A percentile compares a stretch with the other conserved stretches of the same genome.
These are phyloP conservation scores for Amanita subjunquillea DNA, from an alignment of 768 basidiomycete genomes.

Conservation along the genomic window DNA sequence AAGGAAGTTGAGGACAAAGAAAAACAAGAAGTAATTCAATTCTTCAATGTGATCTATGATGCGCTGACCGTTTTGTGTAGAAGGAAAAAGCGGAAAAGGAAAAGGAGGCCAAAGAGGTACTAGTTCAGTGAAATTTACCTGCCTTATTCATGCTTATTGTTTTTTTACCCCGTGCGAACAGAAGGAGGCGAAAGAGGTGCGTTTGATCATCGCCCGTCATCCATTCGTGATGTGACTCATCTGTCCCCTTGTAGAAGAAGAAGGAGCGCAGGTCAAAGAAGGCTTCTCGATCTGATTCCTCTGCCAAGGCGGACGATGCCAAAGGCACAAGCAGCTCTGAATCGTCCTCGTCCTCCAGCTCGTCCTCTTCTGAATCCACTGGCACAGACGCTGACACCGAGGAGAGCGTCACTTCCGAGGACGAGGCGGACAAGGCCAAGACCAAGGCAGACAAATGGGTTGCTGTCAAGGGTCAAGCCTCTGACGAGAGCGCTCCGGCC, in stretches of 20 bases:
- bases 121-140: constrained; percentile 11
- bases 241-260: constrained; percentile 26
- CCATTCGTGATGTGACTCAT: background rate
- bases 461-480: constrained; percentile 47
- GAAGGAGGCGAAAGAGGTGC: constrained; percentile 48
- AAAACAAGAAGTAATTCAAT: constrained; percentile 22
- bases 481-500: background rate
- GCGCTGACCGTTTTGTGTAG: constrained; percentile 2
- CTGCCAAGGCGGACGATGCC: constrained; percentile 21
- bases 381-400: constrained; percentile 68
- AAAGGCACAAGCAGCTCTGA: constrained; percentile 15
- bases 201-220: constrained; percentile 4
- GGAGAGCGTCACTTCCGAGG: constrained; percentile 68
- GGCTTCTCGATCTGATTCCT: constrained; percentile 28
- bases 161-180: constrained; percentile 31
- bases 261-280: constrained; percentile 52
- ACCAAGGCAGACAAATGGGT: constrained; percentile 51
- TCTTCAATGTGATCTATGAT: constrained; percentile 2
- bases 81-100: constrained; percentile 11
- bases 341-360: constrained; percentile 18
- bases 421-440: constrained; percentile 33
- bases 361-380: constrained; percentile 46
- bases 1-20: constrained; percentile 74
- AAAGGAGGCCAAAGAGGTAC: constrained; percentile 31
- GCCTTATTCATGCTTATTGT: constrained; percentile 7